Evolutionary conservation across 495 filamentous ascomycete genomes (phyloP).

Genomic region (Recurvomyces mirabilis): DNA sequence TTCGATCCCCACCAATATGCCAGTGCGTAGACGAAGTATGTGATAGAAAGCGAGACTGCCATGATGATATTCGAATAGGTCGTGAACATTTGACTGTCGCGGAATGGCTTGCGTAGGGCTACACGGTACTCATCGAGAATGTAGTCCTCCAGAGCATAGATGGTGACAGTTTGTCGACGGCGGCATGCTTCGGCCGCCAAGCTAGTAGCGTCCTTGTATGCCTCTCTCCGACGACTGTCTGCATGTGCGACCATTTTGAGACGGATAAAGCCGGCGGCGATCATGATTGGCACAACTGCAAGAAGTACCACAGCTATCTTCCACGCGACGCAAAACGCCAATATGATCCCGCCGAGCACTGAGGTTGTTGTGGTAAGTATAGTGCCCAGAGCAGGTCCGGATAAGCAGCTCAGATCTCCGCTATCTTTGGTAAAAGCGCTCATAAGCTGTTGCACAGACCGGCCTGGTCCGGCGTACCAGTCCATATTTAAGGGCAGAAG

Average conservation of each 20-base stretch:
- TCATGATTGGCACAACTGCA: slow-evolving; percentile 23
- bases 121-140: slow-evolving; percentile 38
- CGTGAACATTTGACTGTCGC: slow-evolving; percentile 30
- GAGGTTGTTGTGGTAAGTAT: slow-evolving; percentile 20
- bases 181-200: slow-evolving; percentile 48
- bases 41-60: slow-evolving; percentile 32
- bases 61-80: slow-evolving; percentile 32
- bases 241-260: slow-evolving; percentile 34
- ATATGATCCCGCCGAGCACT: slow-evolving; percentile 23
- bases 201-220: slow-evolving; percentile 43
- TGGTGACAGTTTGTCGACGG: slow-evolving; percentile 47
- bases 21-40: slow-evolving; percentile 32
- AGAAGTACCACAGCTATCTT: slow-evolving; percentile 26
- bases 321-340: slow-evolving; percentile 24
- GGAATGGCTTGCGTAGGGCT: slow-evolving; percentile 33
- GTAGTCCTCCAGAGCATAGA: slow-evolving; percentile 42
- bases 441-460: slow-evolving; percentile 40
- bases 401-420: slow-evolving; percentile 32
- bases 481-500: slow-evolving; percentile 39
- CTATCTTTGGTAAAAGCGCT: slow-evolving; percentile 44
- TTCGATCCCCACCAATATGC: slow-evolving; percentile 27
- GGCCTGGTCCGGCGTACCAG: slow-evolving; percentile 39
- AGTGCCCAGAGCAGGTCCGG: slow-evolving; percentile 24
- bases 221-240: slow-evolving; percentile 47
- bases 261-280: slow-evolving; percentile 20